phyloP scores from a whole-genome alignment of 345 rosid genomes.

The Carallia brachiata region DNA sequence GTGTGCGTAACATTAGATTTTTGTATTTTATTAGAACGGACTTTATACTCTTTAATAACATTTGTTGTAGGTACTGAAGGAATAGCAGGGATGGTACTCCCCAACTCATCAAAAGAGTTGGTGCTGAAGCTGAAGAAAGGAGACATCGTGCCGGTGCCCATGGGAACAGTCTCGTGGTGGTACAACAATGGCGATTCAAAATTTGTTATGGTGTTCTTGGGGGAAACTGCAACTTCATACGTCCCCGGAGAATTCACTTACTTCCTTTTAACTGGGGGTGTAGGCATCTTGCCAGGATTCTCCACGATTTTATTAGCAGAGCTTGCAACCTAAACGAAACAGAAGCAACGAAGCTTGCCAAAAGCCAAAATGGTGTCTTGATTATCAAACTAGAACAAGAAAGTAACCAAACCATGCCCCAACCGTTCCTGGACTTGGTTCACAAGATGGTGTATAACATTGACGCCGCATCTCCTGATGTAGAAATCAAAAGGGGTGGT shows the following conservation, averaged over 20 bases:
- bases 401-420: not conserved
- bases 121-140: conserved; percentile 28
- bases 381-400: conserved; percentile 26
- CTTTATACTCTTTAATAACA: too few species aligned
- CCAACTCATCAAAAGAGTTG: conserved; percentile 9
- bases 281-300: conserved; percentile 26
- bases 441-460: conserved; percentile 17
- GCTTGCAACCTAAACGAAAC: conserved; percentile 11
- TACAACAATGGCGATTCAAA: conserved; percentile 29
- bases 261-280: conserved; percentile 24
- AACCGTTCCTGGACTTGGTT: not conserved
- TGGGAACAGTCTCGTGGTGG: conserved; percentile 39
- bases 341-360: conserved; percentile 17
- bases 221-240: conserved; percentile 25
- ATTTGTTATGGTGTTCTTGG: conserved; percentile 24
- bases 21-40: too few species aligned
- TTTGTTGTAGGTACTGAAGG: conserved; percentile 19
- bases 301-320: conserved; percentile 16
- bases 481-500: conserved; percentile 21
- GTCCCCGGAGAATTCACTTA: conserved; percentile 33
- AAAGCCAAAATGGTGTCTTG: conserved; percentile 19
- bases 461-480: conserved; percentile 6
- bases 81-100: conserved; percentile 26
- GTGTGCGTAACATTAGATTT: too few species aligned
- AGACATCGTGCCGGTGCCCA: conserved; percentile 24